Conservation (phyloP, 805 yeast species). For the Metschnikowia reukaufii region DNA sequence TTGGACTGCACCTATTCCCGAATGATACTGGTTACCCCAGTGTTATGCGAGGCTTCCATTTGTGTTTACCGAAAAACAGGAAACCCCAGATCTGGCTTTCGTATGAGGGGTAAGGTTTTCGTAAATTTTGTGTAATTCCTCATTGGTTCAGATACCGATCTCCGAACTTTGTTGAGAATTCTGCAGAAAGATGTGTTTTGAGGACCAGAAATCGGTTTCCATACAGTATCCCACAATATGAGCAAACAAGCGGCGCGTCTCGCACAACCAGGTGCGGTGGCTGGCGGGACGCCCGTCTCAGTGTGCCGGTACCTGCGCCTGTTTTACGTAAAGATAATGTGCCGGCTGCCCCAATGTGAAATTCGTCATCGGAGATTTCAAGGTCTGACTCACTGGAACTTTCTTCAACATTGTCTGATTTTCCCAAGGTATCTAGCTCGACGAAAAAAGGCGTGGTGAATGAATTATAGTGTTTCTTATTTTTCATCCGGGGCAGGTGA, state of each 20-base stretch:
- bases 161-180: conserved; percentile 18
- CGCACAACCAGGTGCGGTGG: conserved; percentile 3
- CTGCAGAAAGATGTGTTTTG: conserved; percentile 30
- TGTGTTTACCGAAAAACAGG: not conserved
- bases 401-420: not conserved
- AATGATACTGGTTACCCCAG: not conserved
- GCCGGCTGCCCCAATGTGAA: conserved; percentile 1
- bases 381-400: conserved; percentile 2
- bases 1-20: not conserved
- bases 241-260: conserved; percentile 27
- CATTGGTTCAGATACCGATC: not conserved
- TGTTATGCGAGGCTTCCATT: not conserved
- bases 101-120: not conserved
- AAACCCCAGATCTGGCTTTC: not conserved
- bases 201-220: conserved; percentile 26
- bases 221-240: conserved; percentile 27
- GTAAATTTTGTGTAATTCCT: not conserved
- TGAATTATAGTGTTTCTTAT: conserved; percentile 67
- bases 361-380: not conserved
- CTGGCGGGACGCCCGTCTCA: not conserved
- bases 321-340: not conserved
- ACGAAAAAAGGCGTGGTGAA: conserved; percentile 69
- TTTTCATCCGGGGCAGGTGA: conserved; percentile 52
- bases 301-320: not conserved
- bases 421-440: conserved; percentile 37